These are phyloP conservation scores for Mucor ambiguus DNA, from an alignment of 371 early-diverging fungal species.

Conservation along the genomic window DNA sequence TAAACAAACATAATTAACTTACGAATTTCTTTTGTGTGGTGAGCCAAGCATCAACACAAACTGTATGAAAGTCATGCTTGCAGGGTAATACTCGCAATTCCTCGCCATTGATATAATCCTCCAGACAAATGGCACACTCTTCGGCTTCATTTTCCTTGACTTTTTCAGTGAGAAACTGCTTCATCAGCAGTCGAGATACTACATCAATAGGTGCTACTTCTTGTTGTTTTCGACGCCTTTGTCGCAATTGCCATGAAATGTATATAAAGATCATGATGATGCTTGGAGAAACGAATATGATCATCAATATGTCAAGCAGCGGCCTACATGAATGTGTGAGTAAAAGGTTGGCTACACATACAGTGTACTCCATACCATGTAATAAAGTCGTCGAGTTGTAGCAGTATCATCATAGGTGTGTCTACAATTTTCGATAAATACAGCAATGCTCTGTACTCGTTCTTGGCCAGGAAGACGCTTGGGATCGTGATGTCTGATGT, in stretches of 20 bases:
- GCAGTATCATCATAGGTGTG: constrained; percentile 46
- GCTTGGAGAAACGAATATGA: constrained; percentile 69
- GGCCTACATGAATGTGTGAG: constrained; percentile 44
- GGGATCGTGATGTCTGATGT: constrained; percentile 76
- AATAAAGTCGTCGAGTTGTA: constrained; percentile 33
- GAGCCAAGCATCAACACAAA: constrained; percentile 90
- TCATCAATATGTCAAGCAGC: constrained; percentile 69
- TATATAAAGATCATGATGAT: constrained; percentile 73
- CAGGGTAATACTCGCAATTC: constrained; percentile 85
- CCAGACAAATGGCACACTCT: constrained; percentile 94
- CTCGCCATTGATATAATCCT: constrained; percentile 82
- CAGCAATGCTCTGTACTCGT: constrained; percentile 58
- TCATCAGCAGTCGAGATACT: constrained; percentile 63
- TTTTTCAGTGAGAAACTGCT: constrained; percentile 61
- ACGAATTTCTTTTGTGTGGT: constrained; percentile 80
- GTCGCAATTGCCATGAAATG: constrained; percentile 64
- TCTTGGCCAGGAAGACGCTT: constrained; percentile 72
- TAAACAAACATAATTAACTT: constrained; percentile 30
- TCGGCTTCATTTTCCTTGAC: constrained; percentile 62
- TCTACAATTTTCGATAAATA: constrained; percentile 43
- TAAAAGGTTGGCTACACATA: neutral
- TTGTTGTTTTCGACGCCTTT: constrained; percentile 55
- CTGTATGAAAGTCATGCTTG: constrained; percentile 87
- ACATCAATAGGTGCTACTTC: constrained; percentile 69
- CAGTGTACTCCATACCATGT: constrained; percentile 29